Conservation (phyloP, 2,329 filamentous ascomycete species). For the Hypoxylon sp. region DNA sequence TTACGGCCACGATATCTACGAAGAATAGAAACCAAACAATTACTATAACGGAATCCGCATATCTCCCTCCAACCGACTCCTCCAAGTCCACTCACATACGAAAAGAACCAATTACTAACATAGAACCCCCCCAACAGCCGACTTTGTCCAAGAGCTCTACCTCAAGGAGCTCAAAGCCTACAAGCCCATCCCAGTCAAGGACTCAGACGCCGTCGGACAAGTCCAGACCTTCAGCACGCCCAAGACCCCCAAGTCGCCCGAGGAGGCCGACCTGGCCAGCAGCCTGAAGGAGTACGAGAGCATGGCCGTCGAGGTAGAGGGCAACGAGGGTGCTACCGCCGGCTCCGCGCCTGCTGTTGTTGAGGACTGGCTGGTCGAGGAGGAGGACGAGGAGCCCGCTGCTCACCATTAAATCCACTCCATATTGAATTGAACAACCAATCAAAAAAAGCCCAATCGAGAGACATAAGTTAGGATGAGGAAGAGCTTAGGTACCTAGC, state of each 20-base stretch:
- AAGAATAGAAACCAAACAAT: neutral
- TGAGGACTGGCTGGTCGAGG: slow-evolving; percentile 84
- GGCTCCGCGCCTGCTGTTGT: slow-evolving; percentile 65
- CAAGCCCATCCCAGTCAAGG: slow-evolving; percentile 86
- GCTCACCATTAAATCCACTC: slow-evolving; percentile 57
- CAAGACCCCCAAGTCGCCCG: slow-evolving; percentile 84
- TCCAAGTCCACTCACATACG: neutral
- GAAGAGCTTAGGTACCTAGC: slow-evolving; percentile 12
- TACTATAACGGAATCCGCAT: neutral
- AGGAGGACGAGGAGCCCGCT: slow-evolving; percentile 61
- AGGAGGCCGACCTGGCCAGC: slow-evolving; percentile 91
- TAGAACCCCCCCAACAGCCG: slow-evolving; percentile 66
- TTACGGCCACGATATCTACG: neutral
- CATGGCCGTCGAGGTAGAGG: slow-evolving; percentile 94
- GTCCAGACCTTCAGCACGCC: slow-evolving; percentile 88
- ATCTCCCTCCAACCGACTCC: no score
- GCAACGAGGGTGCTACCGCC: slow-evolving; percentile 72
- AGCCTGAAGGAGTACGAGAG: slow-evolving; percentile 94
- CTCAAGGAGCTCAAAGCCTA: slow-evolving; percentile 94
- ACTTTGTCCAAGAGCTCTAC: slow-evolving; percentile 98
- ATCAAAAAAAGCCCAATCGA: slow-evolving; percentile 2
- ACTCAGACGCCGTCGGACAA: slow-evolving; percentile 86
- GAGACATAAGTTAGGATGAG: slow-evolving; percentile 11
- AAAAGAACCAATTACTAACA: slow-evolving; percentile 16
- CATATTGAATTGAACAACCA: neutral